Evolutionary conservation across 2,329 filamentous ascomycete genomes (phyloP), one percentile per base, ranked within the genome.

Genomic region (Diaporthe australafricana): DNA sequence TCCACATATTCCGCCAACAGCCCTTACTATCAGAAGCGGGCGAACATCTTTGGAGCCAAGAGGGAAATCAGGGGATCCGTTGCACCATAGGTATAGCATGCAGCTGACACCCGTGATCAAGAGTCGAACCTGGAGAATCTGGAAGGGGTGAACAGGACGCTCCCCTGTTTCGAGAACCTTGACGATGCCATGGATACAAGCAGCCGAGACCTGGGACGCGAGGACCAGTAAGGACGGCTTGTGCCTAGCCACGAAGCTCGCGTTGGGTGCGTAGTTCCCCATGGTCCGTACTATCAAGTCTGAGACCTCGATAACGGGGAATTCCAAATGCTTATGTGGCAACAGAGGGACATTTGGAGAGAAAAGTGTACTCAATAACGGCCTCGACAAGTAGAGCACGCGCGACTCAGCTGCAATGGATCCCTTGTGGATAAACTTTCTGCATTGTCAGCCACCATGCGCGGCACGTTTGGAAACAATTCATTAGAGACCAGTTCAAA

Each of bases 61-160:
- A 0, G 94, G 92, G 60, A 91, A 93, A 71, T 93, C 82, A 0
- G 93, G 90, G 0, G 92, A 90, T 22, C 87, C 86, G 55, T 84
- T 88, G 77, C 87, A 90, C 87, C 90, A 93, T 90, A 97, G 95
- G 81, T 95, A 97, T 2, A 87, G 71, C 35, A 87, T 88, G 71
- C 92, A 91, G 65, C 91, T 87, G 3, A 93, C 25, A 1, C 90
- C 85, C 0, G 95, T 97, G 72, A 96, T 88, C 70, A 85, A 84
- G 90, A 97, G 95, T 70, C 95, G 89, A 8, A 89, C 89, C 77
- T 97, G 95, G 5, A 98, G 87, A 72, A 98, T 56, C 17, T 70
- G 70, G 5, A 70, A 70, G 14, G 72, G 72, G 30, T 69, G 52
- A 38, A 72, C 57, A 17, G 56, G 30, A 16, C 53, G 38, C n/a